A percentile compares a stretch with the other conserved stretches of the same genome.
Conservation (phyloP, 106 monocot species). For the Dendrobium chrysotoxum region DNA sequence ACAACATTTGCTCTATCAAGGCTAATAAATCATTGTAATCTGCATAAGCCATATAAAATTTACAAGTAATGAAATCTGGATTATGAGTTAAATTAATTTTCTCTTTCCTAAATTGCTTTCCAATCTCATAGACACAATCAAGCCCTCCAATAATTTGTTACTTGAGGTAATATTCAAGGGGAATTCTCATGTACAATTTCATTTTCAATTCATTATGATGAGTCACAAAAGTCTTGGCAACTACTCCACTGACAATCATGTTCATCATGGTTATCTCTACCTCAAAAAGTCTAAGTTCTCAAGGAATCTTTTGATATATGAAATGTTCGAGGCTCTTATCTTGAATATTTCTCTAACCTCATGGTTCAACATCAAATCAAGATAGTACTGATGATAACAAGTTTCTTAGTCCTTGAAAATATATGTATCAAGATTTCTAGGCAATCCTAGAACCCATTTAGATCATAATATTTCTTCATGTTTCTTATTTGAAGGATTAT, state of each 20-base stretch:
- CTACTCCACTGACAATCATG: slow-evolving; percentile 94
- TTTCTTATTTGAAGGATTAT: slow-evolving; percentile 35
- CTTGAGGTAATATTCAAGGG: slow-evolving; percentile 86
- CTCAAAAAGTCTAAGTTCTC: slow-evolving; percentile 69
- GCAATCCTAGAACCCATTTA: slow-evolving; percentile 70
- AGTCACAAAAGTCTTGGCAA: slow-evolving; percentile 85
- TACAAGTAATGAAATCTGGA: slow-evolving; percentile 97
- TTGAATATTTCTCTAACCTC: slow-evolving; percentile 90
- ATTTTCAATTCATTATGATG: slow-evolving; percentile 94
- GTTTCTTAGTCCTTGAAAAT: slow-evolving; percentile 95
- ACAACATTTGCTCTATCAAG: slow-evolving; percentile 76
- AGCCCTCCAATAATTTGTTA: slow-evolving; percentile 83
- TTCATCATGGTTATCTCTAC: slow-evolving; percentile 99
- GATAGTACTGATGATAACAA: slow-evolving; percentile 79
- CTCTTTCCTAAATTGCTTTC: slow-evolving; percentile 96
- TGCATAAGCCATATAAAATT: slow-evolving; percentile 98
- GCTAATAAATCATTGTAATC: slow-evolving; percentile 92
- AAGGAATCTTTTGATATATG: slow-evolving; percentile 57
- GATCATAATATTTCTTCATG: slow-evolving; percentile 24
- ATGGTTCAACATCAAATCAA: slow-evolving; percentile 85
- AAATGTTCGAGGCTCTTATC: slow-evolving; percentile 64
- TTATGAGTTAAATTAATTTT: slow-evolving; percentile 97
- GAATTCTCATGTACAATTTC: slow-evolving; percentile 86
- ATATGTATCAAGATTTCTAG: slow-evolving; percentile 78
- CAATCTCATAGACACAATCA: slow-evolving; percentile 93